These are phyloP conservation scores for Leccinum fibrillosum DNA, from an alignment of 768 basidiomycete species.

Conservation along the genomic window DNA sequence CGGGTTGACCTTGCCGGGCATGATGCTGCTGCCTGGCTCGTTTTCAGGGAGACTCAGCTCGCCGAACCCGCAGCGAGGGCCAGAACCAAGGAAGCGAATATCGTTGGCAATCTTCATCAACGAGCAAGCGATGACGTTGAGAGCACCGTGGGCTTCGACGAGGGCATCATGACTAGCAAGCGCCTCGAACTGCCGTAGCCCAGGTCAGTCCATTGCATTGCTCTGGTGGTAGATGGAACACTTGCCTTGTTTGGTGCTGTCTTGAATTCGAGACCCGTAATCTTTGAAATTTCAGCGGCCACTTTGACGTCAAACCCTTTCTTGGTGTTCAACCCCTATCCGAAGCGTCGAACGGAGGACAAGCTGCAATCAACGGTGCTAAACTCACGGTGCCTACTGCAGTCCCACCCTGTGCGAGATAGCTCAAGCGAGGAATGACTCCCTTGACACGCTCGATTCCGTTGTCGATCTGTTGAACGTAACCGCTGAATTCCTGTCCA, in stretches of 20 bases:
- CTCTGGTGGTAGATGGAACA: not conserved
- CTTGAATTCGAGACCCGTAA: slow-evolving; percentile 88
- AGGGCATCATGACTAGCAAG: slow-evolving; percentile 98
- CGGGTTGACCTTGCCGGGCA: slow-evolving; percentile 99
- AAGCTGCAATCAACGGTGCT: not conserved
- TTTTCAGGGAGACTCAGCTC: slow-evolving; percentile 95
- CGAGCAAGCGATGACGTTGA: slow-evolving; percentile 95
- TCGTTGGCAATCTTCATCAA: slow-evolving; percentile 99
- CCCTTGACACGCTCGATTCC: slow-evolving; percentile 82
- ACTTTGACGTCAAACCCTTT: slow-evolving; percentile 96
- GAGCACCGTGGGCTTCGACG: slow-evolving; percentile 94
- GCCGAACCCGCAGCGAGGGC: slow-evolving; percentile 95
- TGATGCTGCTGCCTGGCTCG: slow-evolving; percentile 98
- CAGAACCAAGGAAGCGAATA: slow-evolving; percentile 95
- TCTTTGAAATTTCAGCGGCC: slow-evolving; percentile 85
- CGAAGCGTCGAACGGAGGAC: slow-evolving; percentile 9
- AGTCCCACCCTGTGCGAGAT: slow-evolving; percentile 96
- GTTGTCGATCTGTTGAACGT: slow-evolving; percentile 91
- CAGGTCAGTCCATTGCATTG: slow-evolving; percentile 4
- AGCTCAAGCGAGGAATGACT: slow-evolving; percentile 79
- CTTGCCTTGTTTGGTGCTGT: slow-evolving; percentile 96
- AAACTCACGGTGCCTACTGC: slow-evolving; percentile 90
- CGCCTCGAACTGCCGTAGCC: slow-evolving; percentile 77
- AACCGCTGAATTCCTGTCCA: slow-evolving; percentile 98
- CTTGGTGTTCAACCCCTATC: slow-evolving; percentile 92